Evolutionary conservation across 2,329 filamentous ascomycete genomes (phyloP).

Genomic region (Arthrobotrys pseudoclavata): DNA sequence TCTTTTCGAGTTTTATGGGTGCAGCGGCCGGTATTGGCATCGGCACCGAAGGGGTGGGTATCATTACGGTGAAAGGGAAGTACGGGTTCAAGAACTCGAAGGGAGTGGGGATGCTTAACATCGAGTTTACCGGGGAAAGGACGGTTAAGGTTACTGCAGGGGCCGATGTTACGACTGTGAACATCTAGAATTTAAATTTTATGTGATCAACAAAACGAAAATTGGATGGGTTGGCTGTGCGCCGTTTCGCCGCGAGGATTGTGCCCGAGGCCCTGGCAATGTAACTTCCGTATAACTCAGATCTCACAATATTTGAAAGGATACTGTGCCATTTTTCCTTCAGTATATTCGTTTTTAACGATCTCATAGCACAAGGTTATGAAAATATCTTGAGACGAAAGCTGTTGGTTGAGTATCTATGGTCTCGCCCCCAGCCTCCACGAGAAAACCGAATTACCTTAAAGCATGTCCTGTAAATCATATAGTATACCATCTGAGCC

Average conservation of each 20-base stretch:
- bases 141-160: conserved; percentile 62
- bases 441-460: too few relatives aligned
- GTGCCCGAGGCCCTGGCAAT: neutral
- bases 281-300: neutral
- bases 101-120: conserved; percentile 56
- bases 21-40: conserved; percentile 56
- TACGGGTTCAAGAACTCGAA: conserved; percentile 60
- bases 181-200: conserved; percentile 32
- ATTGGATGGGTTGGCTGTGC: neutral
- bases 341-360: too few relatives aligned
- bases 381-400: too few relatives aligned
- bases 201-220: neutral
- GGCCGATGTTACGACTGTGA: conserved; percentile 50
- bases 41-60: conserved; percentile 59
- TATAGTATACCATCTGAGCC: too few relatives aligned
- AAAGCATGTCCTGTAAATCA: too few relatives aligned
- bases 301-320: too few relatives aligned
- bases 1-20: conserved; percentile 63
- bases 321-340: too few relatives aligned
- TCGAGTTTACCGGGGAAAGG: conserved; percentile 61
- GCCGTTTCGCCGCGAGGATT: neutral
- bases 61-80: conserved; percentile 57
- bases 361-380: too few relatives aligned
- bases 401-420: too few relatives aligned
- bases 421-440: too few relatives aligned